Evolutionary conservation across 2,329 filamentous ascomycete species (phyloP).

Genomic region (Sclerotiophoma versabilis): DNA sequence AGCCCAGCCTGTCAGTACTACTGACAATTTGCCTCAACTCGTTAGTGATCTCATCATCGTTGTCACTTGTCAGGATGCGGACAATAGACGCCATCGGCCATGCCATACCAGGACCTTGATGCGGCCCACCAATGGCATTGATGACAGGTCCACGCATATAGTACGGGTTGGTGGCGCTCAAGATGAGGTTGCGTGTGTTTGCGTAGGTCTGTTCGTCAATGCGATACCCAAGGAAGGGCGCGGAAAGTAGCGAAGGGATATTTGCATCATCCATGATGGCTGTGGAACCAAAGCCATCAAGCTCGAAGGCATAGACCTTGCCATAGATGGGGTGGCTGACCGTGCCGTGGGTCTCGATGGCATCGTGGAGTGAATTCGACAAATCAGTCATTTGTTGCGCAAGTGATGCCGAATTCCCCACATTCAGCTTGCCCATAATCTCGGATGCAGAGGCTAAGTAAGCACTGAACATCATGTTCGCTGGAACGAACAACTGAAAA

Average conservation of each 20-base stretch:
- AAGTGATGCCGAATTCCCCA: slow-evolving; percentile 56
- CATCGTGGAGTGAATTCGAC: slow-evolving; percentile 53
- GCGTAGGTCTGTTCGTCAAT: slow-evolving; percentile 53
- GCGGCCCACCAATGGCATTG: slow-evolving; percentile 58
- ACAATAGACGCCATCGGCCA: slow-evolving; percentile 63
- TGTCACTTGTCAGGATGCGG: slow-evolving; percentile 57
- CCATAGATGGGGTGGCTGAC: slow-evolving; percentile 48
- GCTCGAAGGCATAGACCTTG: slow-evolving; percentile 57
- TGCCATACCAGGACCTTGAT: slow-evolving; percentile 55
- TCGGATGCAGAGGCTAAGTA: slow-evolving; percentile 63
- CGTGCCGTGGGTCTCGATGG: slow-evolving; percentile 56
- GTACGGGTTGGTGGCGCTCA: slow-evolving; percentile 57
- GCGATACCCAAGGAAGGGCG: slow-evolving; percentile 68
- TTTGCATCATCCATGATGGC: slow-evolving; percentile 78
- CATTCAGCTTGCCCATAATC: slow-evolving; percentile 61
- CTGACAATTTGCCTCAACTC: slow-evolving; percentile 55
- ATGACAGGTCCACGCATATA: slow-evolving; percentile 59
- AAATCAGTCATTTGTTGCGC: slow-evolving; percentile 64
- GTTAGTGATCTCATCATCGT: slow-evolving; percentile 56
- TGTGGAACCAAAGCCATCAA: slow-evolving; percentile 55
- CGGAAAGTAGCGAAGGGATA: slow-evolving; percentile 70
- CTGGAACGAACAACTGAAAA: slow-evolving; percentile 58
- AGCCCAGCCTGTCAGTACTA: slow-evolving; percentile 56
- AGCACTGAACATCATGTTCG: slow-evolving; percentile 75
- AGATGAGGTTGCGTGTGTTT: slow-evolving; percentile 55